Conservation (phyloP, 805 yeast genomes). For the Clavispora carvajalis region DNA sequence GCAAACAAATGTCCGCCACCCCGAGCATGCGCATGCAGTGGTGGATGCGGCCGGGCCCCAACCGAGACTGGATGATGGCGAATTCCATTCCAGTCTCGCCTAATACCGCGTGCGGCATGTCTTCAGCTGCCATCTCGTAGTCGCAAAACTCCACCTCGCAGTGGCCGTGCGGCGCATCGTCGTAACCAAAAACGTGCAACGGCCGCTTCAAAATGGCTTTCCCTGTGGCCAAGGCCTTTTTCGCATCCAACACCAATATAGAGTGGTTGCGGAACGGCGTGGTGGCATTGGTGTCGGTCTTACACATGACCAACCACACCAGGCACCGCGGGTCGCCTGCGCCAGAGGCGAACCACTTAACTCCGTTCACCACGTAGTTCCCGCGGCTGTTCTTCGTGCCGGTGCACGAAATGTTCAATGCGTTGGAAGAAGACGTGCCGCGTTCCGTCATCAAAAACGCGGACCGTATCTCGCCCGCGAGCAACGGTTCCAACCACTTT, state of each 20-base stretch:
- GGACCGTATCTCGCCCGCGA: conserved; percentile 51
- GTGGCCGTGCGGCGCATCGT: conserved; percentile 72
- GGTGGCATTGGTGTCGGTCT: conserved; percentile 28
- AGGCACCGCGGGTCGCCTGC: conserved; percentile 62
- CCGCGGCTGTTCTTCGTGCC: conserved; percentile 37
- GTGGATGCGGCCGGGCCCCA: conserved; percentile 68
- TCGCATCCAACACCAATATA: conserved; percentile 49
- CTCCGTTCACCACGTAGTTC: conserved; percentile 50
- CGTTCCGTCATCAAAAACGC: conserved; percentile 65
- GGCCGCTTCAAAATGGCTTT: conserved; percentile 46
- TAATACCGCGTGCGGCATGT: conserved; percentile 37
- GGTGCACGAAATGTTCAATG: conserved; percentile 48
- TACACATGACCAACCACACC: conserved; percentile 51
- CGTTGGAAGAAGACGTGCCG: conserved; percentile 57
- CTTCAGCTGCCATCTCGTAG: conserved; percentile 41
- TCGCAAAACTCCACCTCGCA: conserved; percentile 51
- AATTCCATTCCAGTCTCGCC: conserved; percentile 52
- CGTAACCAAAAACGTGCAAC: conserved; percentile 51
- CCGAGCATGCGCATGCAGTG: conserved; percentile 66
- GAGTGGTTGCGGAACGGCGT: conserved; percentile 48
- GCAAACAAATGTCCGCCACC: conserved; percentile 51
- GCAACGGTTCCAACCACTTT: conserved; percentile 47
- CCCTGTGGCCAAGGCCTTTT: conserved; percentile 45
- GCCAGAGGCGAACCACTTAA: conserved; percentile 69
- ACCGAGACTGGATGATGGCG: conserved; percentile 56